Conservation (phyloP, 306 rosid genomes). For the Prunus kanzakura region DNA sequence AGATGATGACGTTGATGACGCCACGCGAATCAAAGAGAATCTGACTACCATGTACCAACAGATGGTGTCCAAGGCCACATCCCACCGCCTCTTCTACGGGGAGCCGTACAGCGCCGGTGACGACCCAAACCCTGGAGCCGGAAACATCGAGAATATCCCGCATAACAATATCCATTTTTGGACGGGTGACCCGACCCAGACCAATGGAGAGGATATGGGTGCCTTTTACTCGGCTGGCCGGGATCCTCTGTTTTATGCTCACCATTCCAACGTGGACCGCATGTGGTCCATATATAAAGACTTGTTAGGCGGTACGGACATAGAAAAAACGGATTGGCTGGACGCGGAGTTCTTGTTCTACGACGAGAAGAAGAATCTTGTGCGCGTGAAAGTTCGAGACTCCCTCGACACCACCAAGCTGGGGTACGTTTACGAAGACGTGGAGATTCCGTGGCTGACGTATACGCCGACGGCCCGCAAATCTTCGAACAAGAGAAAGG, state of each 20-base stretch:
- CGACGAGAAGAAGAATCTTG: slow-evolving; percentile 58
- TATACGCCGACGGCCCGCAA: slow-evolving; percentile 41
- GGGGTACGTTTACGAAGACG: slow-evolving; percentile 62
- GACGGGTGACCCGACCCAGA: slow-evolving; percentile 46
- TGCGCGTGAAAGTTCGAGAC: slow-evolving; percentile 63
- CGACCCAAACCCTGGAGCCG: slow-evolving; percentile 43
- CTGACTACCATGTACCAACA: slow-evolving; percentile 61
- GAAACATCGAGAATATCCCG: slow-evolving; percentile 56
- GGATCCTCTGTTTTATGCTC: slow-evolving; percentile 65
- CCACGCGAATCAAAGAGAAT: slow-evolving; percentile 13
- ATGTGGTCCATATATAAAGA: slow-evolving; percentile 71
- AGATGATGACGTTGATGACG: neutral
- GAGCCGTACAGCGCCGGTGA: slow-evolving; percentile 53
- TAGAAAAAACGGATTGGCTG: slow-evolving; percentile 48
- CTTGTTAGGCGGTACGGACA: slow-evolving; percentile 52
- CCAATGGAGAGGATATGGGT: slow-evolving; percentile 65
- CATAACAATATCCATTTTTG: slow-evolving; percentile 56
- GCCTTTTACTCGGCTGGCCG: slow-evolving; percentile 61
- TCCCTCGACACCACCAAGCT: slow-evolving; percentile 47
- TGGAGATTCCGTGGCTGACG: slow-evolving; percentile 54
- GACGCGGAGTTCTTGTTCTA: slow-evolving; percentile 67
- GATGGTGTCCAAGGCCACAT: slow-evolving; percentile 51
- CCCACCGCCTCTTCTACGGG: slow-evolving; percentile 48
- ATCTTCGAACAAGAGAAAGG: neutral
- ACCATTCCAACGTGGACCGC: slow-evolving; percentile 70